Conservation (phyloP, 495 filamentous ascomycete species). For the Hypoxylon fuscum region DNA sequence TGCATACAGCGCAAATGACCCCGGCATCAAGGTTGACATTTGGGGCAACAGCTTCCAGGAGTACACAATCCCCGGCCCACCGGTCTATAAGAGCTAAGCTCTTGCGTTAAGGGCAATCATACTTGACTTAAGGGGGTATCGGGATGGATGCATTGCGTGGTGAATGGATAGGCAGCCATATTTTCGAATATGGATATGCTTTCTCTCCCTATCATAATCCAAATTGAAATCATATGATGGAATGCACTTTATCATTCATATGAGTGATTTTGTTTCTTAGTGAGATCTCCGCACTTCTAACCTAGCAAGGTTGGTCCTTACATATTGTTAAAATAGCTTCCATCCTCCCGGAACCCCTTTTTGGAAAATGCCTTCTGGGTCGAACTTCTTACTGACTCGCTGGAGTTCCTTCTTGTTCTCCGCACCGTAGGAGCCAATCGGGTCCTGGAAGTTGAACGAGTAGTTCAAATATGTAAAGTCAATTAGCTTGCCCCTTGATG, state of each 20-base stretch:
- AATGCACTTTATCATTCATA: too few species aligned
- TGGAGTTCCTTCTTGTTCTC: constrained; percentile 52
- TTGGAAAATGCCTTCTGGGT: constrained; percentile 61
- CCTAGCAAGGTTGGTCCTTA: too few species aligned
- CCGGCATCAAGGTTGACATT: constrained; percentile 64
- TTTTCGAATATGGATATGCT: too few species aligned
- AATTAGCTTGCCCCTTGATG: constrained; percentile 27
- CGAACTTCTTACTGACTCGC: constrained; percentile 55
- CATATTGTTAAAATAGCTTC: constrained; percentile 41
- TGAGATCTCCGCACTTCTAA: too few species aligned
- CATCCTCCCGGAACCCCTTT: constrained; percentile 46
- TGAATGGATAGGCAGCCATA: not conserved
- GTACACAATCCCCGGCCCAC: constrained; percentile 37
- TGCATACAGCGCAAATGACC: constrained; percentile 59
- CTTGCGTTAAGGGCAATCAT: not conserved
- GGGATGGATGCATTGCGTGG: not conserved
- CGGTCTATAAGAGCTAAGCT: constrained; percentile 23
- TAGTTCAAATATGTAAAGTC: constrained; percentile 54
- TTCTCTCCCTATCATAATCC: too few species aligned
- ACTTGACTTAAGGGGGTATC: not conserved
- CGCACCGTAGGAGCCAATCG: constrained; percentile 58
- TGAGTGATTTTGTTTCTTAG: too few species aligned
- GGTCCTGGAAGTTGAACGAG: constrained; percentile 52
- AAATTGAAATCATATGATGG: too few species aligned
- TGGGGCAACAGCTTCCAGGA: constrained; percentile 36